Percentiles rank a stretch among this genome's conserved stretches.
phyloP scores from a whole-genome alignment of 768 basidiomycete genomes.

The Cystofilobasidium macerans region DNA sequence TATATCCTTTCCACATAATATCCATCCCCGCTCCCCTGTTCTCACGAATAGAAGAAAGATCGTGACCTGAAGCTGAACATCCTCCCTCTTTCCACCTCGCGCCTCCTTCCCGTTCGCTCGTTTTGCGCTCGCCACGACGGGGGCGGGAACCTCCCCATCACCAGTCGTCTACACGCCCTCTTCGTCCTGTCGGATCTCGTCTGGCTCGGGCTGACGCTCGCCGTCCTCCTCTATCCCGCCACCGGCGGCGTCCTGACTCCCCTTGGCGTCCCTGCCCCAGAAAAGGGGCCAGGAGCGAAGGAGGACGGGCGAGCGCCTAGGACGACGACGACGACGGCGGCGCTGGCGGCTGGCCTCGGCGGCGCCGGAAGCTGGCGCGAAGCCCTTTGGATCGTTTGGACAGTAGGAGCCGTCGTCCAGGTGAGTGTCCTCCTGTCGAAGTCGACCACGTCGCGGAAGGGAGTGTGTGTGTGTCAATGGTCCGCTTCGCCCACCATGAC shows the following conservation, averaged over 20 bases:
- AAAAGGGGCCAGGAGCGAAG: too few relatives aligned
- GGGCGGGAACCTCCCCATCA: too few relatives aligned
- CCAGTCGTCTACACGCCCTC: background rate
- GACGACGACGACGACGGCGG: background rate
- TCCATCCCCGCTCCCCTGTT: too few relatives aligned
- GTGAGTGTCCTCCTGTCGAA: background rate
- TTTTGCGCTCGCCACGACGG: too few relatives aligned
- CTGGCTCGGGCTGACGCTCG: background rate
- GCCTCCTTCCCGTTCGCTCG: too few relatives aligned
- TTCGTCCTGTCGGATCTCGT: background rate
- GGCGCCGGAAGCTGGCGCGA: slow-evolving; percentile 3
- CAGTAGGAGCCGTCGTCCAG: background rate
- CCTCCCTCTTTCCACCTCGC: too few relatives aligned
- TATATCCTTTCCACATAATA: too few relatives aligned
- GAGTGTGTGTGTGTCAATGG: too few relatives aligned
- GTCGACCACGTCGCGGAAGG: background rate
- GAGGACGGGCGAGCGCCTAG: too few relatives aligned
- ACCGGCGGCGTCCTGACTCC: background rate
- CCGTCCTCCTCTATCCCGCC: background rate
- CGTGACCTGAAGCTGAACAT: too few relatives aligned
- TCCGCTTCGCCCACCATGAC: background rate
- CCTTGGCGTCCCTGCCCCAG: too few relatives aligned
- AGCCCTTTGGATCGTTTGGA: background rate
- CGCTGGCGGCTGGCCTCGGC: background rate
- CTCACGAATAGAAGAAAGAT: too few relatives aligned